A percentile compares a stretch with the other conserved stretches of the same genome.
phyloP scores from a whole-genome alignment of 2,329 filamentous ascomycete species.

The Cercospora zeae-maydis region DNA sequence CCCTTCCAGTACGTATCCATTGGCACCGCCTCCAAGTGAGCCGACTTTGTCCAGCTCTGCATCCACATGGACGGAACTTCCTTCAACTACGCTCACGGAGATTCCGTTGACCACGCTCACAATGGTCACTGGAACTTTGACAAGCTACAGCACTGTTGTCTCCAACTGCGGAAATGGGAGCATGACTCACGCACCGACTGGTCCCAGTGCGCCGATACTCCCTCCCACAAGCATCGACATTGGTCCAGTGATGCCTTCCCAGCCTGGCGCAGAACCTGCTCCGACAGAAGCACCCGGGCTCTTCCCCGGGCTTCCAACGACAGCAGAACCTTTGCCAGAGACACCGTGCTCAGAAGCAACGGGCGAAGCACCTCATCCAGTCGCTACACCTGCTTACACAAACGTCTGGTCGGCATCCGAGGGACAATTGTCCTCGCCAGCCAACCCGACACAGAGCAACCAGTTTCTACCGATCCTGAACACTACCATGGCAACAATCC shows the following conservation, averaged over 20 bases:
- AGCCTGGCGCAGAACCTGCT: neutral
- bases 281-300: neutral
- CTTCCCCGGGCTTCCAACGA: neutral
- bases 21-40: neutral
- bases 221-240: neutral
- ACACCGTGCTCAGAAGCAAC: neutral
- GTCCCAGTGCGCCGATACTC: neutral
- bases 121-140: neutral
- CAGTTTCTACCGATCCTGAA: neutral
- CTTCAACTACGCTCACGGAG: neutral
- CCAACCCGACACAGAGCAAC: neutral
- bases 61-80: neutral
- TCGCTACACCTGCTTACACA: neutral
- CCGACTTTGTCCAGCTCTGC: neutral
- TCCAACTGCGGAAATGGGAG: neutral
- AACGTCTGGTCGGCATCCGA: neutral
- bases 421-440: neutral
- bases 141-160: conserved; percentile 4
- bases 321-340: neutral
- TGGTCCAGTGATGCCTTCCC: neutral
- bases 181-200: neutral
- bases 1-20: neutral
- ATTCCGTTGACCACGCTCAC: conserved; percentile 1
- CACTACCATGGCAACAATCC: conserved; percentile 1
- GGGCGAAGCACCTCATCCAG: neutral